phyloP scores from a whole-genome alignment of 2,329 filamentous ascomycete species.

The Phaeosphaeriaceae sp. region DNA sequence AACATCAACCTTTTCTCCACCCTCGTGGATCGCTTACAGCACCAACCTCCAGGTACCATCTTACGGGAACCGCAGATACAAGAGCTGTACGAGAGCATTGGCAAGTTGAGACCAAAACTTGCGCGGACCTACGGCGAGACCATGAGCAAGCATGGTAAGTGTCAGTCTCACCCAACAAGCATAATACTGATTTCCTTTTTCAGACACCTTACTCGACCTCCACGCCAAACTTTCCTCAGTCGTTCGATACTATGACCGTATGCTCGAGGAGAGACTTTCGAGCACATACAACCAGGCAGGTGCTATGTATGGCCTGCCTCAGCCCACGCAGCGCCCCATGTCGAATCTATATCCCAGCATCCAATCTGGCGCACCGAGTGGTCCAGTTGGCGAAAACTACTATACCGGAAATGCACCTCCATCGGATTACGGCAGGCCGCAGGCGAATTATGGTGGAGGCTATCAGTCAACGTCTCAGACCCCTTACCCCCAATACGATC shows the following conservation, averaged over 20 bases:
- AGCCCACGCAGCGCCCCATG: conserved; percentile 51
- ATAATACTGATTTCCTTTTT: too few relatives aligned
- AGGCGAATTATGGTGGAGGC: conserved; percentile 61
- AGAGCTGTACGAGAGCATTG: conserved; percentile 96
- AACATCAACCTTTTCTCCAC: conserved; percentile 97
- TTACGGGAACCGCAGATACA: conserved; percentile 97
- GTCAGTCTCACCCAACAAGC: too few relatives aligned
- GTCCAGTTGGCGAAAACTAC: conserved; percentile 76
- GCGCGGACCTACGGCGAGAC: conserved; percentile 97
- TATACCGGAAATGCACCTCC: conserved; percentile 73
- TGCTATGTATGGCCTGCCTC: conserved; percentile 51
- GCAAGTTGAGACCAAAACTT: conserved; percentile 89
- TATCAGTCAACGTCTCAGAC: conserved; percentile 47
- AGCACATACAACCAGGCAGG: conserved; percentile 86
- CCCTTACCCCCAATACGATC: conserved; percentile 47
- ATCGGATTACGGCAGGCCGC: conserved; percentile 59
- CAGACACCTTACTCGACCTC: conserved; percentile 90
- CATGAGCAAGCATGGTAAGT: conserved; percentile 98
- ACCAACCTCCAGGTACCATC: conserved; percentile 94
- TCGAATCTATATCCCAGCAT: conserved; percentile 76
- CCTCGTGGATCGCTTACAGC: conserved; percentile 90
- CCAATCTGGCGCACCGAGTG: conserved; percentile 35
- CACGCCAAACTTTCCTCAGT: conserved; percentile 96
- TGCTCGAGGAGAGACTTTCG: conserved; percentile 94
- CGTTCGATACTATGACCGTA: conserved; percentile 95